Conservation (phyloP, 305 asterid species). For the Fraxinus latifolia region DNA sequence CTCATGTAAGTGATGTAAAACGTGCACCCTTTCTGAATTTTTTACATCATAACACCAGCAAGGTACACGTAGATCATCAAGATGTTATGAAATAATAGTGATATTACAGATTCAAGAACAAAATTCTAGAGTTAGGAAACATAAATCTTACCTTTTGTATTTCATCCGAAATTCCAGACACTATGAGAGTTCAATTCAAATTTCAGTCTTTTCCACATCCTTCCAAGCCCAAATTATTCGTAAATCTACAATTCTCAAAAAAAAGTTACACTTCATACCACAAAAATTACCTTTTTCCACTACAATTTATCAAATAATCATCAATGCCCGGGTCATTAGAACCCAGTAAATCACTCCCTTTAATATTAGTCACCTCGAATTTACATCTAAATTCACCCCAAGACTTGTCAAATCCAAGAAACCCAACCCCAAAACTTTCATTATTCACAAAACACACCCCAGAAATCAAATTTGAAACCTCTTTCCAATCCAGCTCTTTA, state of each 20-base stretch:
- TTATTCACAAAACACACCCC: constrained; percentile 40
- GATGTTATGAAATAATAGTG: neutral
- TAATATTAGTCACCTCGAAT: constrained; percentile 36
- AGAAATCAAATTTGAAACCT: constrained; percentile 51
- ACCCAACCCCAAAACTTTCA: constrained; percentile 29
- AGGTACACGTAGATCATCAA: neutral
- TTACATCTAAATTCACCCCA: constrained; percentile 48
- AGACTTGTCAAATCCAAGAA: constrained; percentile 35
- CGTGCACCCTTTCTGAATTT: neutral
- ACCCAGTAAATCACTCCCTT: constrained; percentile 62
- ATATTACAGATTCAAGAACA: neutral
- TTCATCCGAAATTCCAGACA: neutral
- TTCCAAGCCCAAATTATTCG: neutral
- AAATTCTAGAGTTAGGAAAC: constrained; percentile 13
- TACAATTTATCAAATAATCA: constrained; percentile 35
- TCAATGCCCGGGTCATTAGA: constrained; percentile 28
- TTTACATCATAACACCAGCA: neutral
- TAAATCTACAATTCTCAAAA: neutral
- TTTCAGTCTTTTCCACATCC: constrained; percentile 16
- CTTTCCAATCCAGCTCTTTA: constrained; percentile 37
- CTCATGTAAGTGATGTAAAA: neutral
- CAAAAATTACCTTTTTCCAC: neutral
- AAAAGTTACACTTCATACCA: neutral
- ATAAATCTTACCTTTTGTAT: constrained; percentile 26
- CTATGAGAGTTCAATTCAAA: neutral